These are phyloP conservation scores for Chondrostereum purpureum DNA, from an alignment of 1,284 basidiomycete species.

Conservation along the genomic window DNA sequence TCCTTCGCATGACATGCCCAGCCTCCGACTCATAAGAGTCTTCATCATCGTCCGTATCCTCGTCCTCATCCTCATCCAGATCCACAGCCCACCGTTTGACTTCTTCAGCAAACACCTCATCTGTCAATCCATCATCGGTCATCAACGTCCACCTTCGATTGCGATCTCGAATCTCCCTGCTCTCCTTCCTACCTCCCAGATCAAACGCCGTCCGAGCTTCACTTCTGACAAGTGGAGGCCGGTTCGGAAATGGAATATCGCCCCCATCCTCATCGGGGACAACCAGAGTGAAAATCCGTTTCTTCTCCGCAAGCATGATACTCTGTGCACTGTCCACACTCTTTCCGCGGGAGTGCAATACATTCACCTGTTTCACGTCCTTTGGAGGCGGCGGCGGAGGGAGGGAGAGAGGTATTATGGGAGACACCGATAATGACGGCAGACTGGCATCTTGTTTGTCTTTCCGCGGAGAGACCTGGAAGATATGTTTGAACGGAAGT, in stretches of 20 bases:
- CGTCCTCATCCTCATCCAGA: slow-evolving; percentile 13
- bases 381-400: too few species aligned
- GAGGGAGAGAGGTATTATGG: too few species aligned
- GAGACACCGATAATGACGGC: too few species aligned
- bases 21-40: slow-evolving; percentile 7
- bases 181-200: background rate
- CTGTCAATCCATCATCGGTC: slow-evolving; percentile 40
- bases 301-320: background rate
- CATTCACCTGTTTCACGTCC: too few species aligned
- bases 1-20: slow-evolving; percentile 5
- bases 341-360: background rate
- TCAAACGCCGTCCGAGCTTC: background rate
- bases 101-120: slow-evolving; percentile 37
- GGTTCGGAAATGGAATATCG: background rate
- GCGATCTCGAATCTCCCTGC: background rate
- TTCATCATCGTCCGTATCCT: slow-evolving; percentile 15
- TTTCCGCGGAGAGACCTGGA: too few species aligned
- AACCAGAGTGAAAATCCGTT: background rate
- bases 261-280: background rate
- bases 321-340: background rate
- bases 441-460: too few species aligned
- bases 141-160: slow-evolving; percentile 34
- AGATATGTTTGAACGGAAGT: too few species aligned
- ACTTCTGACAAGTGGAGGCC: background rate
- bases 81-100: slow-evolving; percentile 31